phyloP scores from a whole-genome alignment of 257 asterid species.

The Fraxinus cuspidata region DNA sequence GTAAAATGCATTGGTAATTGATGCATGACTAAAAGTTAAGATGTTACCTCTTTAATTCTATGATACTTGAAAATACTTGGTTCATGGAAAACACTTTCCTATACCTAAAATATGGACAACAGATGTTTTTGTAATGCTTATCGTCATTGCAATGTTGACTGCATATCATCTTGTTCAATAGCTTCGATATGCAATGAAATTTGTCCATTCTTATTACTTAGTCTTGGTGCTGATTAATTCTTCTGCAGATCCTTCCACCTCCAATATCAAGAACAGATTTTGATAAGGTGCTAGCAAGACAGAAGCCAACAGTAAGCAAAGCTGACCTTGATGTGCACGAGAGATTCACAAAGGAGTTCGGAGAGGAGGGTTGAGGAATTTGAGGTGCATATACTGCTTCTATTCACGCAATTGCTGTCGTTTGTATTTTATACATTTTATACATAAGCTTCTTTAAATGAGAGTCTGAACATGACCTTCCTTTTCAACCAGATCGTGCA shows the following conservation, averaged over 20 bases:
- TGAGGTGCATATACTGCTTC: not conserved
- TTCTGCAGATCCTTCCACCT: constrained; percentile 39
- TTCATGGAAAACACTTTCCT: not conserved
- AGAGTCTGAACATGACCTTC: constrained; percentile 1
- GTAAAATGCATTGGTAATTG: not conserved
- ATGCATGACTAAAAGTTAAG: not conserved
- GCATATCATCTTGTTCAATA: not conserved
- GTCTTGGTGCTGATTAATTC: not conserved
- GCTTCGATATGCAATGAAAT: not conserved
- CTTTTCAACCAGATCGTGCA: constrained; percentile 14
- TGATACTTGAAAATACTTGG: not conserved
- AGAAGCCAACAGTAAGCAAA: constrained; percentile 46
- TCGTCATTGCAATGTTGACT: not conserved
- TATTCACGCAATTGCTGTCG: not conserved
- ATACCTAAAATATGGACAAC: not conserved
- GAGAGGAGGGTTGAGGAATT: constrained; percentile 42
- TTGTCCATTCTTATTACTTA: not conserved
- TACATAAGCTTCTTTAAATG: not conserved
- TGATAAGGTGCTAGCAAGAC: constrained; percentile 41
- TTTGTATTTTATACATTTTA: constrained; percentile 4
- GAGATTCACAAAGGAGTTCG: constrained; percentile 49
- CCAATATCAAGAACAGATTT: constrained; percentile 44
- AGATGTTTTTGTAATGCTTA: not conserved
- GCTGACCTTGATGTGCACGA: constrained; percentile 49
- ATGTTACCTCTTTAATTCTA: not conserved